Base-by-base conservation (phyloP, 2,329 filamentous ascomycete genomes). In the Pseudopyrenochaeta lycopersici region DNA sequence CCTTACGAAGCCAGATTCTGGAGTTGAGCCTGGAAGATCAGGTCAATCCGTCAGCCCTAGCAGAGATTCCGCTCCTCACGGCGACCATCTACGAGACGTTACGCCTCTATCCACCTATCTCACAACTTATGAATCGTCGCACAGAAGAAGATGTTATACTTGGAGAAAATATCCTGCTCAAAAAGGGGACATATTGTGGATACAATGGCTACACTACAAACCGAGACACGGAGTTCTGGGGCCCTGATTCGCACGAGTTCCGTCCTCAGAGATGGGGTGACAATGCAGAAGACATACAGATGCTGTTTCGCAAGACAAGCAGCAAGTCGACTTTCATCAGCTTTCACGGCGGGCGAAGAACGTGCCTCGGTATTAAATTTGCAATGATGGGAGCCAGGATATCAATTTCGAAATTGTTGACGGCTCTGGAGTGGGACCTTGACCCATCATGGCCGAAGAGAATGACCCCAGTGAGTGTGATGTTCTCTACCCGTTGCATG, bases 81-180 rank as follows among this genome's bases (percentile, higher is more conserved):
- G 64, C 79, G 1, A 70, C 77, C 21, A 72, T 81, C 15, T 76
- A 77, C 49, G 80, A 82, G 46, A 68, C 71, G 21, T 72, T 82
- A n/a, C 77, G 80, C 0, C 66, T 82, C n/a, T 80, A 77, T 49
- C 80, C 80, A 0, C 79, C 80, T n/a, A 76, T 82, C 45, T 74
- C 70, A 0, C 78, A 81, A 54, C 70, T 82, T n/a, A 76, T 81
- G 56, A 82, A 82, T 49, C 72, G 79, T 2, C 50, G 50, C 29
- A 46, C 50, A 30, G 40, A 42, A 12, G 7, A 54, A 30, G 44
- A 54, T 39, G 29, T 51, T 30, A 67, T 72, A 2, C 74, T 76
- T 0, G 54, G 51, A 27, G 48, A 46, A n/a, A 41, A 52, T 31
- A 52, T 60, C 27, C 21, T 52, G n/a, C 45, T 60, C 42, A 36